Conservation (phyloP, 2,329 filamentous ascomycete species). For the Colletotrichum tabaci region DNA sequence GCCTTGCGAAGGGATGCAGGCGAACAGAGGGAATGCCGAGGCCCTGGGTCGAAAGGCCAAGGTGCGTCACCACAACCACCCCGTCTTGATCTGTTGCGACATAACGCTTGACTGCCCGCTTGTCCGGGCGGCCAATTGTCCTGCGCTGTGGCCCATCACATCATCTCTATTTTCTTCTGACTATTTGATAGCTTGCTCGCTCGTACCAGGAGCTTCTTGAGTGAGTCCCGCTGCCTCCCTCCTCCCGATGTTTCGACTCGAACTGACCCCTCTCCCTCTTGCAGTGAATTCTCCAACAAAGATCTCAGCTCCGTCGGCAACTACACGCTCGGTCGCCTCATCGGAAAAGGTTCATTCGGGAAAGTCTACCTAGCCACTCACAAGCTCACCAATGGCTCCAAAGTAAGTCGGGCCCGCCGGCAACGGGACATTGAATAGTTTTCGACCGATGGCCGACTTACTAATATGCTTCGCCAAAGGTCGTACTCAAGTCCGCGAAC, state of each 20-base stretch:
- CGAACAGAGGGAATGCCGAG: constrained; percentile 70
- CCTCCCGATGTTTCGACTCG: neutral
- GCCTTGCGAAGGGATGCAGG: constrained; percentile 62
- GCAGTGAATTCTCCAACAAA: constrained; percentile 91
- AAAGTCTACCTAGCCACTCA: constrained; percentile 97
- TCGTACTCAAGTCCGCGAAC: constrained; percentile 97
- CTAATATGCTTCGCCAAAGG: constrained; percentile 65
- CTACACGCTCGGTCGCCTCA: constrained; percentile 90
- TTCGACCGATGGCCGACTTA: constrained; percentile 13
- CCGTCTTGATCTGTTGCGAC: neutral
- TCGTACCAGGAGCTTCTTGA: constrained; percentile 97
- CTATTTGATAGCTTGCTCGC: constrained; percentile 80
- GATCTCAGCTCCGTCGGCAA: constrained; percentile 95
- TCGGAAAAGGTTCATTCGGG: constrained; percentile 98
- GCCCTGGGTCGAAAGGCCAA: constrained; percentile 74
- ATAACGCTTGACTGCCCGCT: neutral
- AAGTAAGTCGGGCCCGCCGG: constrained; percentile 69
- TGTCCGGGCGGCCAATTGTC: constrained; percentile 9
- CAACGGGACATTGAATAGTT: neutral
- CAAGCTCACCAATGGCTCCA: constrained; percentile 98
- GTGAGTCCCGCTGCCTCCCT: constrained; percentile 68
- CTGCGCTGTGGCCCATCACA: neutral
- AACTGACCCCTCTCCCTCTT: constrained; percentile 11
- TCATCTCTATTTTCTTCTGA: neutral
- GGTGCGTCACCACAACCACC: constrained; percentile 53